Percentiles rank a stretch among this genome's conserved stretches.
Evolutionary conservation across 2,329 filamentous ascomycete genomes (phyloP).

Genomic region (Graphilbum fragrans): DNA sequence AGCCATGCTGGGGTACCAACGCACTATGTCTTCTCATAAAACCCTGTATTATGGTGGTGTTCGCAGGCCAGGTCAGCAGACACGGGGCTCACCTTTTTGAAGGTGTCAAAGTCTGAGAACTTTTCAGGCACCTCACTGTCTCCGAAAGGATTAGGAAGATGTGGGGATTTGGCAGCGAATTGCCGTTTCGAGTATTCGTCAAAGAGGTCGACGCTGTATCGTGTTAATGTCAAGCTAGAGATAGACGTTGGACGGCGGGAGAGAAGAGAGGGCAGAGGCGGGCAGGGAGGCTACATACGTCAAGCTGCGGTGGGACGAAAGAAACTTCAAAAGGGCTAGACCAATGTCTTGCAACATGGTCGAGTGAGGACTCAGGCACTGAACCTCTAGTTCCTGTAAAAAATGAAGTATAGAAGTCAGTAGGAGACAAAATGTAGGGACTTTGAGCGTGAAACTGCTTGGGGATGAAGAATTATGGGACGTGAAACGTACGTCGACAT

Average conservation of each 20-base stretch:
- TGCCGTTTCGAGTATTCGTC: constrained; percentile 89
- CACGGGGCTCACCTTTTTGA: constrained; percentile 64
- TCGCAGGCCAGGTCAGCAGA: too few species aligned
- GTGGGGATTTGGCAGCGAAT: constrained; percentile 68
- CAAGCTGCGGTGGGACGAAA: constrained; percentile 85
- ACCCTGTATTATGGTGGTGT: too few species aligned
- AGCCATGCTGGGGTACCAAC: too few species aligned
- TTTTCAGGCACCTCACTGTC: constrained; percentile 57
- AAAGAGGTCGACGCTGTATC: constrained; percentile 64
- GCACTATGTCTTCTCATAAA: too few species aligned
- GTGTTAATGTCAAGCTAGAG: not conserved
- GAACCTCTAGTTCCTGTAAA: constrained; percentile 68
- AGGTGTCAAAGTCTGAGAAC: constrained; percentile 73
- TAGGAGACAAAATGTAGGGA: not conserved
- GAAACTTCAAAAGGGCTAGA: constrained; percentile 76
- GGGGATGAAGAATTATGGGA: too few species aligned
- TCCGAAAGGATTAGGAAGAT: constrained; percentile 69
- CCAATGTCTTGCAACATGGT: constrained; percentile 69
- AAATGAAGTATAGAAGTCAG: not conserved
- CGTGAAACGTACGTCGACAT: constrained; percentile 60
- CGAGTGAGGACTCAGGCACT: constrained; percentile 74
- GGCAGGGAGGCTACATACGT: constrained; percentile 48
- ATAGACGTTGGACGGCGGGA: too few species aligned
- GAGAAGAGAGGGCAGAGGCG: constrained; percentile 2
- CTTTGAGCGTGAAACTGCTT: too few species aligned